Base-by-base conservation (phyloP, 306 rosid species). In the Begonia peltatifolia region DNA sequence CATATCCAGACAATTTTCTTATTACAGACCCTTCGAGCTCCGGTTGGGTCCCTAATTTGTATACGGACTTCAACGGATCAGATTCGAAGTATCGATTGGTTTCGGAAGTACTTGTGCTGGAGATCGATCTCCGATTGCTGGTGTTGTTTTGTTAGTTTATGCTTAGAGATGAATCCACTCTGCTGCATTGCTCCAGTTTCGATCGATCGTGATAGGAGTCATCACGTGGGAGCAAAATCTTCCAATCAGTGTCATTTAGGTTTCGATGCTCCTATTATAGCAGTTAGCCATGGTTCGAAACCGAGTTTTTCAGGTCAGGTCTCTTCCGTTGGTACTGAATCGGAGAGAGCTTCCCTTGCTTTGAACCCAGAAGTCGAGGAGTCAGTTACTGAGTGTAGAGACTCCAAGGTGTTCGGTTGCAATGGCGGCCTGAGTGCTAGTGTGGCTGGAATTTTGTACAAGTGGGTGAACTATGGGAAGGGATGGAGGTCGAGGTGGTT, bases 131-230 rank as follows among this genome's bases (percentile, higher is more conserved):
- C 53, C 42, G 2, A 67, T 63, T 63, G 64, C 54, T 42, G 64
- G 14, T 42, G 42, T 56, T 10, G 15, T 53, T 41, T 54, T 18
- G 17, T 52, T 22, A 16, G 48, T 35, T 17, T 25, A 14, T 56
- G 10, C 4, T 57, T 57, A 11, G 14, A 42, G 48, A 87, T 87
- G 99, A 90, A 90, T 72, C 99, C 99, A 9, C 77, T 90, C 15
- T 90, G 99, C 92, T 90, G 99, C 99, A 90, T 90, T 90, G 99
- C 99, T 41, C 99, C 99, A 58, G 99, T 90, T 55, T 90, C 99
- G 54, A 81, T 90, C 80, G 95, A 90, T 69, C 82, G 97, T 57
- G 95, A 90, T 73, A 67, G 81, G 55, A 47, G 71, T 1, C 74
- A 68, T 64, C 71, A 80, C 8, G 79, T 71, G 2, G 81, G 47